phyloP scores from a whole-genome alignment of 352 stramenopile species.

The Phytophthora cactorum region DNA sequence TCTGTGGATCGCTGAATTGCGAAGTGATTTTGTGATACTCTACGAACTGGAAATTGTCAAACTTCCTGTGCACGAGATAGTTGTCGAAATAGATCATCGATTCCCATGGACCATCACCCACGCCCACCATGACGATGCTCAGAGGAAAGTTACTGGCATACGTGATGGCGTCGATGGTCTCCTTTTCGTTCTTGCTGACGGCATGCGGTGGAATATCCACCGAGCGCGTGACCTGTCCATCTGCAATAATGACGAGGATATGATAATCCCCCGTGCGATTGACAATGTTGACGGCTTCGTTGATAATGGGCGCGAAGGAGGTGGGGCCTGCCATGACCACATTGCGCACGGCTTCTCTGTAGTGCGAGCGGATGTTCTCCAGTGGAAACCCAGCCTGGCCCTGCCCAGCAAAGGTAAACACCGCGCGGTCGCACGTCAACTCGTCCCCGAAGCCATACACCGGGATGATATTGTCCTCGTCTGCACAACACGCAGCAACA shows the following conservation, averaged over 20 bases:
- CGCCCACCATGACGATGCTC: slow-evolving; percentile 83
- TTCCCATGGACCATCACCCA: slow-evolving; percentile 84
- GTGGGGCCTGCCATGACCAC: slow-evolving; percentile 85
- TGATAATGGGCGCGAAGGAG: slow-evolving; percentile 88
- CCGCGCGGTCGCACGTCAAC: slow-evolving; percentile 74
- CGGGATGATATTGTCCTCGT: slow-evolving; percentile 88
- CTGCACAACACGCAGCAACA: slow-evolving; percentile 35
- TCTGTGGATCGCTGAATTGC: slow-evolving; percentile 49
- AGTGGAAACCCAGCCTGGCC: slow-evolving; percentile 58
- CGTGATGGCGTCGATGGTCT: slow-evolving; percentile 88
- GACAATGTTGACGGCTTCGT: slow-evolving; percentile 81
- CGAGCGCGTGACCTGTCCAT: slow-evolving; percentile 87
- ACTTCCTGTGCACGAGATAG: slow-evolving; percentile 76
- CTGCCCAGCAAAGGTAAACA: slow-evolving; percentile 74
- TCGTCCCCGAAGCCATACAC: slow-evolving; percentile 88
- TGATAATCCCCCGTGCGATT: slow-evolving; percentile 82
- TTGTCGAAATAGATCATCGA: slow-evolving; percentile 85
- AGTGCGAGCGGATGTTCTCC: slow-evolving; percentile 70
- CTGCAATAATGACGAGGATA: slow-evolving; percentile 90
- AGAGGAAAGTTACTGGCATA: slow-evolving; percentile 82
- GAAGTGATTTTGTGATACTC: slow-evolving; percentile 79
- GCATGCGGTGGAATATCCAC: slow-evolving; percentile 77
- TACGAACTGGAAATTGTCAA: slow-evolving; percentile 92
- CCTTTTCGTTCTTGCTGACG: slow-evolving; percentile 86
- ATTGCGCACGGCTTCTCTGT: slow-evolving; percentile 72